Percentiles rank a stretch among this genome's conserved stretches.
Evolutionary conservation across 2,329 filamentous ascomycete genomes (phyloP).

Genomic region (Tolypocladium inflatum): DNA sequence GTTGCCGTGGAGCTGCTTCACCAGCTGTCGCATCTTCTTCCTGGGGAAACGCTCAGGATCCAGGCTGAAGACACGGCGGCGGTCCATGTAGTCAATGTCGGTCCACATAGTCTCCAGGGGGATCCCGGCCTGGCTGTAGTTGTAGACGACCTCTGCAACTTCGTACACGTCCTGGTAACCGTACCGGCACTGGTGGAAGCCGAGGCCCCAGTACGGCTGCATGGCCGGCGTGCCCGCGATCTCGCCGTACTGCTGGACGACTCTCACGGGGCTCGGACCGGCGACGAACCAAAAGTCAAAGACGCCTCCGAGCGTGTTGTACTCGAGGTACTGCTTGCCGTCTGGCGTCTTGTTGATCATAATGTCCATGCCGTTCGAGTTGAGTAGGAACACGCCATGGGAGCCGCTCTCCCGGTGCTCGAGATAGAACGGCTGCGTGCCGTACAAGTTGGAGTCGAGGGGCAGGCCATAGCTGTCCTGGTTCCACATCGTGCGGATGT

Average conservation of each 20-base stretch:
- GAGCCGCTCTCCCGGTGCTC: conserved; percentile 40
- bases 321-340: conserved; percentile 63
- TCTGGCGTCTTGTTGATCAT: conserved; percentile 52
- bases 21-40: conserved; percentile 52
- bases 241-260: conserved; percentile 61
- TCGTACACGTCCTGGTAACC: conserved; percentile 68
- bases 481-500: conserved; percentile 57
- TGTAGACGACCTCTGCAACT: conserved; percentile 55
- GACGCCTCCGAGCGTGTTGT: conserved; percentile 68
- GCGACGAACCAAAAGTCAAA: conserved; percentile 75
- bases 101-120: conserved; percentile 69
- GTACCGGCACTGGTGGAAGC: conserved; percentile 69
- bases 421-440: conserved; percentile 68
- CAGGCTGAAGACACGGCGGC: conserved; percentile 45
- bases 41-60: conserved; percentile 61
- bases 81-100: conserved; percentile 63
- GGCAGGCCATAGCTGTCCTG: conserved; percentile 55
- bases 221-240: conserved; percentile 63
- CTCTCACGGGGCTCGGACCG: conserved; percentile 57
- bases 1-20: conserved; percentile 54
- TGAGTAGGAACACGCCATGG: conserved; percentile 70
- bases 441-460: conserved; percentile 62
- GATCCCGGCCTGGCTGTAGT: conserved; percentile 54
- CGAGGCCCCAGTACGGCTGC: conserved; percentile 75
- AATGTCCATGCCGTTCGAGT: conserved; percentile 67